Evolutionary conservation across 2,329 filamentous ascomycete species (phyloP), one percentile per base, ranked within the genome.

Genomic region (Capronia americana): DNA sequence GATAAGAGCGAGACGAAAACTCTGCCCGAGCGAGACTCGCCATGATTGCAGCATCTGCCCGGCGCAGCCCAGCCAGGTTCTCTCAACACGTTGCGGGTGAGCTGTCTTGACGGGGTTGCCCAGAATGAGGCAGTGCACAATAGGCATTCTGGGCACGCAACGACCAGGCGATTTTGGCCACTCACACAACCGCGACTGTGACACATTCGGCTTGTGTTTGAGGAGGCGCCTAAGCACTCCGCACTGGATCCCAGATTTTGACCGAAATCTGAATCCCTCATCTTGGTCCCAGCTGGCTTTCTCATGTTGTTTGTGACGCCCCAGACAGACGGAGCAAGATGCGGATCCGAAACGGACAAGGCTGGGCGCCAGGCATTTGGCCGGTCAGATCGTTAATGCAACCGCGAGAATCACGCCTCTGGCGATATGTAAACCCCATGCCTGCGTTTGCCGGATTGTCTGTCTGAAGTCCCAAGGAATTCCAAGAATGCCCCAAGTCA

Each of bases 51-150:
- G 48, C 24, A 28, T 7, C 20, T 20, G 23, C 20, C 14, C 20
- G 48, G 48, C 48, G 48, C 48, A 51, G 48, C 24, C 32, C 32
- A 34, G 20, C 20, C 48, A 51, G 24, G 4, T 26, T 51, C 48
- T 51, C n/a, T 26, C 57, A 14, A n/a, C 20, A 48, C 5, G 23
- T 56, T 50, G 57, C 44, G 48, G 62, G 32, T 55, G 59, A 23
- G 20, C 46, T 20, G 58, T 53, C 58, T 56, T 34, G 57, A 56
- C 53, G n/a, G 56, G 56, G 48, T 28, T 54, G 58, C 58, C 54
- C 57, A 65, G 51, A 62, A 12, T 46, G 64, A 62, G 64, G 64
- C 64, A 30, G 64, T 66, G 64, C 64, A 66, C 38, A n/a, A 46
- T 57, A 57, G 57, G 57, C 53, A 59, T 48, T 38, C 64, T 66